Evolutionary conservation across 2,329 filamentous ascomycete genomes (phyloP).

Genomic region (Bisporella sp.): DNA sequence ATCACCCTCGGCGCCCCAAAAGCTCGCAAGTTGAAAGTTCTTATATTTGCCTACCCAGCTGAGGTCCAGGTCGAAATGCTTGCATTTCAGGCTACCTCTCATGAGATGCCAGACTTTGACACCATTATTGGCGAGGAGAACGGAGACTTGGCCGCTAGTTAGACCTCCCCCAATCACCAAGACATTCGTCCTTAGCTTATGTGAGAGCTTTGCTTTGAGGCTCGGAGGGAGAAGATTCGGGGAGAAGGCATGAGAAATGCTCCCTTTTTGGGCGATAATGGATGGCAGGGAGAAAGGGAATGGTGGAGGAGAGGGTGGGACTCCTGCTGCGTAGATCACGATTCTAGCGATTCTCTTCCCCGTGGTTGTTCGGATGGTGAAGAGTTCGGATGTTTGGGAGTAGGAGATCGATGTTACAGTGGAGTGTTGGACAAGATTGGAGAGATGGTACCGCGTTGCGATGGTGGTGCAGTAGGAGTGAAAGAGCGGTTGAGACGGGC

Average conservation of each 20-base stretch:
- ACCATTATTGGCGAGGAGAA: slow-evolving; percentile 57
- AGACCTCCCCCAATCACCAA: slow-evolving; percentile 70
- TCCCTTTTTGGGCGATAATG: slow-evolving; percentile 14
- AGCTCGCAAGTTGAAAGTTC: slow-evolving; percentile 68
- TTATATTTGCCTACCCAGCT: slow-evolving; percentile 79
- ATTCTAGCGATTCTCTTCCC: slow-evolving; percentile 48
- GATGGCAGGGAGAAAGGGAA: slow-evolving; percentile 31
- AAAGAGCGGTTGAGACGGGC: slow-evolving; percentile 55
- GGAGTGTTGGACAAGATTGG: slow-evolving; percentile 52
- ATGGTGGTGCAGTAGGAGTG: slow-evolving; percentile 54
- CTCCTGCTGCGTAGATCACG: slow-evolving; percentile 65
- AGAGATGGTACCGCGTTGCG: slow-evolving; percentile 50
- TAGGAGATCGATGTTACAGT: slow-evolving; percentile 17
- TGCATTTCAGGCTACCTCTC: slow-evolving; percentile 51
- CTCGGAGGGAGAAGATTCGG: slow-evolving; percentile 12
- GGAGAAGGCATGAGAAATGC: slow-evolving; percentile 16
- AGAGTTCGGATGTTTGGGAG: slow-evolving; percentile 40
- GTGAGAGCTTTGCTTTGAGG: slow-evolving; percentile 46
- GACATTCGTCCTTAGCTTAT: slow-evolving; percentile 48
- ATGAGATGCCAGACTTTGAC: slow-evolving; percentile 68
- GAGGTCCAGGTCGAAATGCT: slow-evolving; percentile 71
- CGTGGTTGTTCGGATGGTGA: slow-evolving; percentile 54
- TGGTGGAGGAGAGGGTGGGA: slow-evolving; percentile 42
- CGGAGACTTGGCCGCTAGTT: slow-evolving; percentile 67
- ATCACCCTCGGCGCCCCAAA: slow-evolving; percentile 70